Percentiles rank a stretch among this genome's conserved stretches.
These are phyloP conservation scores for Sextonia rubra DNA, from an alignment of 164 flowering plant genomes.

Conservation along the genomic window DNA sequence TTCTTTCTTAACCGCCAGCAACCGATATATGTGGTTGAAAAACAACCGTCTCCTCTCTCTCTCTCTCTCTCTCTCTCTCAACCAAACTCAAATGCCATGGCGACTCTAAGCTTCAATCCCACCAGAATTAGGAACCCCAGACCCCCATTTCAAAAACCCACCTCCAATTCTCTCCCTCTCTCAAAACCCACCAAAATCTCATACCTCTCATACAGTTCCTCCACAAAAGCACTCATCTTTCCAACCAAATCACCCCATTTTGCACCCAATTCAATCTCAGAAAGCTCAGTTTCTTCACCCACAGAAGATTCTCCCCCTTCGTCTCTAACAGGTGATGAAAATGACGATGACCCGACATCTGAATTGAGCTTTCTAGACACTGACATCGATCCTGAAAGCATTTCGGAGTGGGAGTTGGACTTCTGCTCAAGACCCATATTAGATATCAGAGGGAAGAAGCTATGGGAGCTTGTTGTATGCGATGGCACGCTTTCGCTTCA, in stretches of 20 bases:
- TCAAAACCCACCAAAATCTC: constrained; percentile 33
- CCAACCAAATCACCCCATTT: constrained; percentile 20
- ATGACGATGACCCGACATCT: constrained; percentile 65
- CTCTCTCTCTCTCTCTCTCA: neutral
- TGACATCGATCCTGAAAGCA: constrained; percentile 65
- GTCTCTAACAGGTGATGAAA: constrained; percentile 19
- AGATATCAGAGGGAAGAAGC: constrained; percentile 88
- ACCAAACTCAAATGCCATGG: constrained; percentile 35
- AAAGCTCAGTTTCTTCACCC: constrained; percentile 49
- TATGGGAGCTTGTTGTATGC: constrained; percentile 97
- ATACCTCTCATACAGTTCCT: constrained; percentile 8
- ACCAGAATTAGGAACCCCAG: constrained; percentile 43
- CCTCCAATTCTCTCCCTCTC: constrained; percentile 24
- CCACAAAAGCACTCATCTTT: constrained; percentile 16
- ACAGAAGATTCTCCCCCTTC: constrained; percentile 26
- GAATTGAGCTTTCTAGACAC: constrained; percentile 79
- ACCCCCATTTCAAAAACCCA: constrained; percentile 29
- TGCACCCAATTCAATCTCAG: constrained; percentile 45
- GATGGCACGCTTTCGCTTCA: constrained; percentile 83
- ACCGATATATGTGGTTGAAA: constrained; percentile 28
- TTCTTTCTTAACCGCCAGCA: constrained; percentile 6
- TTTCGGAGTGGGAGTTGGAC: constrained; percentile 90
- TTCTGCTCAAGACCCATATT: constrained; percentile 95
- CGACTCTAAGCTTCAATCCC: constrained; percentile 58
- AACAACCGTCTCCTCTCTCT: constrained; percentile 2